Base-by-base conservation (phyloP, 2,329 filamentous ascomycete genomes). In the Botrytis elliptica region DNA sequence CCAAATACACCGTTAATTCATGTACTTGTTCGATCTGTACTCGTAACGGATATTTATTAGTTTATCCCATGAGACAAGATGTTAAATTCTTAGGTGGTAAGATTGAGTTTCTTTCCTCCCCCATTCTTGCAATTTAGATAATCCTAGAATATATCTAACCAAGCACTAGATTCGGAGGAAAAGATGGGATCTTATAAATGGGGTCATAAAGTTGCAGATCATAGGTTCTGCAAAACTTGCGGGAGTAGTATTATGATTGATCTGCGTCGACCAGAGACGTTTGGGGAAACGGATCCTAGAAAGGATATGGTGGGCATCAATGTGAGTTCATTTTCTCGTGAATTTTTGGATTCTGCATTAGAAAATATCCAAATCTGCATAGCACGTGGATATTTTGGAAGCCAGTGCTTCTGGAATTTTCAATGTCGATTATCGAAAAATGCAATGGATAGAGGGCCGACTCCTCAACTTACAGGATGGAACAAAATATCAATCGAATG, bases 21-120 rank as follows among this genome's bases (percentile, higher is more conserved):
- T 91, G 91, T 82, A 90, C 90, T 81, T 93, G 92, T 83, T 91
- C 89, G 81, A 88, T 91, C 75, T 91, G 91, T 80, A 76, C 75
- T 76, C 86, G 84, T 75, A 86, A 86, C 77, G 85, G 82, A n/a
- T 84, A 85, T 67, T 77, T 87, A 25, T 84, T 81, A 73, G 69
- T 81, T 49, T 77, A 82, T 40, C 79, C 81, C 22, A 69, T 44
- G 57, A 69, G 73, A 3, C 40, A 65, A 33, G 75, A 78, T 65
- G 60, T 77, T 12, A 63, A 75, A 7, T 74, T 77, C 38, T 66
- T 44, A 7, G 52, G 72, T 68, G 77, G 77, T 75, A 73, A 55
- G 40, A 20, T 38, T 40, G 33, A 40, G 7, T 25, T 59, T 5
- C 16, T 20, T 20, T 33, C 7, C 33, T 65, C 18, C 62, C n/a